phyloP scores from a whole-genome alignment of 768 basidiomycete species.

The Suillus tomentosus region DNA sequence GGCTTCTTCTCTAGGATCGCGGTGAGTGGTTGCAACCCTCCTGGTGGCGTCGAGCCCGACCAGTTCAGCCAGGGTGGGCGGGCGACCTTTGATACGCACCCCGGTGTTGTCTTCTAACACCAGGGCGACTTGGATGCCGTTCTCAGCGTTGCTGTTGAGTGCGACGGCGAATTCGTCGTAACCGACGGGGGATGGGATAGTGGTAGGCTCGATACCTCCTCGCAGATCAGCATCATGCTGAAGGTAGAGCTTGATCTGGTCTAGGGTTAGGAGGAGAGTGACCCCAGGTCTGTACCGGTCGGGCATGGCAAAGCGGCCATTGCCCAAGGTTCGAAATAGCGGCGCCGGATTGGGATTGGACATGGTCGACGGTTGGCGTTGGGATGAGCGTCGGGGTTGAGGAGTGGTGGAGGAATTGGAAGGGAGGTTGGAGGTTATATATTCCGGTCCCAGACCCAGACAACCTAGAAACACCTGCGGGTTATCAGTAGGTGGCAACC shows the following conservation, averaged over 20 bases:
- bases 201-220: background rate
- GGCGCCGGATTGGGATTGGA: no score
- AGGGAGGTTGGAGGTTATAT: no score
- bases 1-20: background rate
- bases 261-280: background rate
- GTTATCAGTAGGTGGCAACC: background rate
- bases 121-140: background rate
- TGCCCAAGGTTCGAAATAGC: background rate
- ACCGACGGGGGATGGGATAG: background rate
- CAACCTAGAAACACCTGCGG: background rate
- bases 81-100: background rate
- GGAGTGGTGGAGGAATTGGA: no score
- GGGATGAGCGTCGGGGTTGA: no score
- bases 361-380: no score
- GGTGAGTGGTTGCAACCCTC: no score
- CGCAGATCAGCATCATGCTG: background rate
- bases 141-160: background rate
- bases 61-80: background rate
- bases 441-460: background rate
- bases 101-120: background rate
- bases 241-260: background rate
- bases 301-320: background rate
- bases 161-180: background rate
- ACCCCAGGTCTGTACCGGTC: background rate
- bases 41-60: background rate